Conservation (phyloP, 495 filamentous ascomycete genomes). For the Podospora bellae-mahoneyi region DNA sequence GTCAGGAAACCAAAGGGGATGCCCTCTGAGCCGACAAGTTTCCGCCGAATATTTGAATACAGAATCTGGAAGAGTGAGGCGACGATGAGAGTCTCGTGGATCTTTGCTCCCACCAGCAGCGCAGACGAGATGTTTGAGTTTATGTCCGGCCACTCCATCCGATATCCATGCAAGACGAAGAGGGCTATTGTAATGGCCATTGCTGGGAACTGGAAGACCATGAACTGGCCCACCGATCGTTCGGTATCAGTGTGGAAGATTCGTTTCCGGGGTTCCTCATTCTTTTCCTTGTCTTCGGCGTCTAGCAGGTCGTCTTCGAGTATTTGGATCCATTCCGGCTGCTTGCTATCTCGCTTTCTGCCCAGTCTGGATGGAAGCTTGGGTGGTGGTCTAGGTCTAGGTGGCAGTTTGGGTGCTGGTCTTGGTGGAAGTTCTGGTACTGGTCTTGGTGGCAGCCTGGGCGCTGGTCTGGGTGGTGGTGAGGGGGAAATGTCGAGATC, state of each 20-base stretch:
- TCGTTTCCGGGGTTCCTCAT: background rate
- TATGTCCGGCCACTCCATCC: background rate
- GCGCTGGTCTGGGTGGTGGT: no score
- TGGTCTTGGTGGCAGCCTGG: no score
- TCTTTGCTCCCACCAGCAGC: background rate
- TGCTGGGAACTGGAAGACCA: background rate
- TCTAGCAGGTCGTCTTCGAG: background rate
- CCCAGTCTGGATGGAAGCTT: no score
- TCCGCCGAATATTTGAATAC: constrained; percentile 2
- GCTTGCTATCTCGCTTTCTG: no score
- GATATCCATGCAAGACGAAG: background rate
- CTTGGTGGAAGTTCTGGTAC: no score
- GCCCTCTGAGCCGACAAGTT: background rate
- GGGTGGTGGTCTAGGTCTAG: no score
- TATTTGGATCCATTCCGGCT: no score
- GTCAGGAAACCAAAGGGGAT: background rate
- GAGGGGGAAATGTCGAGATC: no score
- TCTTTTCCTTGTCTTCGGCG: background rate
- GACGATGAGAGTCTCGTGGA: constrained; percentile 7
- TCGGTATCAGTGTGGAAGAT: background rate
- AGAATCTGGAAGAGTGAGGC: constrained; percentile 8
- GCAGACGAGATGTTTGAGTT: background rate
- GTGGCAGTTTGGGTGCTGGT: no score
- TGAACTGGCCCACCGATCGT: background rate
- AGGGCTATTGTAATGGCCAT: background rate